Conservation (phyloP, 352 stramenopile species). For the Phytophthora pseudosyringae region DNA sequence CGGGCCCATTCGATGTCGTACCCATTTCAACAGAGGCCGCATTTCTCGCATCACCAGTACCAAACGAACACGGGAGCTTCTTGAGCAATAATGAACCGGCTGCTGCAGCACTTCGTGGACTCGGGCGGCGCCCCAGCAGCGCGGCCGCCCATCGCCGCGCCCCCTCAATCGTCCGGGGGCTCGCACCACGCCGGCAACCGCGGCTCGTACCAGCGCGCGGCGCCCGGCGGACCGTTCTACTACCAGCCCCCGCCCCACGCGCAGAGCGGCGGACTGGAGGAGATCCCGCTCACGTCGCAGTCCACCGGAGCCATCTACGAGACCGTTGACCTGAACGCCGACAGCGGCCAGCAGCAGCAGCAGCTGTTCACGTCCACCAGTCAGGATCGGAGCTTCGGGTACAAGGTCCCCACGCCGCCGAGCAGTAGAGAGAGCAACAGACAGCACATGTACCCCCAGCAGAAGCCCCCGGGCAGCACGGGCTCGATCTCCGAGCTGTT, state of each 20-base stretch:
- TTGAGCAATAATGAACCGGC: conserved; percentile 51
- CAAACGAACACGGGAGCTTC: neutral
- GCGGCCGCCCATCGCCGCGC: conserved; percentile 30
- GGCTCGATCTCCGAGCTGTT: conserved; percentile 30
- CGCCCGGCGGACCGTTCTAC: conserved; percentile 36
- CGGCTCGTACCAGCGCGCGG: conserved; percentile 41
- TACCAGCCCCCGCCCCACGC: conserved; percentile 36
- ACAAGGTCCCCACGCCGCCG: conserved; percentile 18
- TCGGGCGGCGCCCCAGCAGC: conserved; percentile 18
- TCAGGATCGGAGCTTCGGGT: conserved; percentile 7
- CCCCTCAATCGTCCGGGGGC: conserved; percentile 39
- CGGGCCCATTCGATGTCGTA: neutral
- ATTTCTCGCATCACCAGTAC: neutral
- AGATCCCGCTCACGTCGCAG: conserved; percentile 41
- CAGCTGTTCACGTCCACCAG: conserved; percentile 14
- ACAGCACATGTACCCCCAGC: conserved; percentile 17
- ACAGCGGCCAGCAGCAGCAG: conserved; percentile 30
- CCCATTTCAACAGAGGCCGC: neutral
- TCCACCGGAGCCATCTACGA: conserved; percentile 46
- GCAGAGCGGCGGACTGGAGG: conserved; percentile 28
- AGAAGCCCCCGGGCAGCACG: conserved; percentile 17
- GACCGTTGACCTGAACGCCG: conserved; percentile 52
- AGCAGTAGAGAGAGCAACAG: conserved; percentile 2
- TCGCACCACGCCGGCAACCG: conserved; percentile 26
- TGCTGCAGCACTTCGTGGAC: conserved; percentile 71